These are phyloP conservation scores for Russula lepida DNA, from an alignment of 768 basidiomycete genomes.

Conservation along the genomic window DNA sequence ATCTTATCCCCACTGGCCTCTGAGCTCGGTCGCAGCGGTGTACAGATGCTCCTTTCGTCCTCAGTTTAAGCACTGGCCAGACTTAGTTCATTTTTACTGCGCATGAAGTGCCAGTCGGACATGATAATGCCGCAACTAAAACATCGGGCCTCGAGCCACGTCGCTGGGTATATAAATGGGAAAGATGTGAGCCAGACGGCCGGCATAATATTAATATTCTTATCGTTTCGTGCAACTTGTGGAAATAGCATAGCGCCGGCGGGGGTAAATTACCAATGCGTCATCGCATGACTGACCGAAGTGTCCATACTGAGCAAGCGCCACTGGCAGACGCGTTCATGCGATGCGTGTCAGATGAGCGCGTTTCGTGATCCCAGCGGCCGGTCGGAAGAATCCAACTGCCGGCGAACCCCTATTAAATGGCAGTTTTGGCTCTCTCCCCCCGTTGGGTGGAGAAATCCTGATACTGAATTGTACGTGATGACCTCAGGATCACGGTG, in stretches of 20 bases:
- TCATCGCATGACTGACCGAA: neutral
- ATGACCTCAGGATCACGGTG: neutral
- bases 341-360: constrained; percentile 14
- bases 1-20: no score
- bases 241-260: neutral
- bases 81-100: neutral
- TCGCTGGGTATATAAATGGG: neutral
- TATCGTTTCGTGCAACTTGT: neutral
- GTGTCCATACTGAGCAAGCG: neutral
- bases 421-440: neutral
- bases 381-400: constrained; percentile 1
- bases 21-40: neutral
- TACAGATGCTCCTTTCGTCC: neutral
- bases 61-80: neutral
- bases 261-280: constrained; percentile 4
- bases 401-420: neutral
- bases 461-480: neutral
- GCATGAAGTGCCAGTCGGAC: neutral
- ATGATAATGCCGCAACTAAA: neutral
- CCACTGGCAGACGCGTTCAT: constrained; percentile 9
- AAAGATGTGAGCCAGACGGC: neutral
- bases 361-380: constrained; percentile 7
- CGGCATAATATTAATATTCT: neutral
- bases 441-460: neutral
- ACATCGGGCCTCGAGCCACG: neutral